Evolutionary conservation across 1,284 basidiomycete genomes (phyloP), one percentile per base, ranked within the genome.

Genomic region (Rhodotorula mucilaginosa): DNA sequence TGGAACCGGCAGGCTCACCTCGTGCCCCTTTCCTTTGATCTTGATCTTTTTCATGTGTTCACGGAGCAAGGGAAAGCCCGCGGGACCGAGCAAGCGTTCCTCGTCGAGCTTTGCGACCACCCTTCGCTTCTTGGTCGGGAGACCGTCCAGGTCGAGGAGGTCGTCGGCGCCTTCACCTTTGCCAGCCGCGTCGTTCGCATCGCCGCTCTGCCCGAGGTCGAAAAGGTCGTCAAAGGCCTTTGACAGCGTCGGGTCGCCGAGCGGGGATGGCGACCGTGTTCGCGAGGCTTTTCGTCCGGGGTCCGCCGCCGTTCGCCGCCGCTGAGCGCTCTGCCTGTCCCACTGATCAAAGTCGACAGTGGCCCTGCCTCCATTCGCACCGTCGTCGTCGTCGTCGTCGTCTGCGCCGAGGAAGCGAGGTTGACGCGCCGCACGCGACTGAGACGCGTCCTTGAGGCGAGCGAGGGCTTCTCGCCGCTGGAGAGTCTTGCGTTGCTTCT

Each of bases 1-100:
- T 44, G 39, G 39, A 34, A 44, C 39, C 48, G 15, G 15, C 21
- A 10, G 44, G 81, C 84, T 61, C 77, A 92, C 93, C 85, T 97
- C 94, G 76, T 92, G 87, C 0, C 93, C 93, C 80, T 96, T 96
- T 5, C 93, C 93, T 74, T 87, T 89, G 29, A 88, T 84, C 76
- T 86, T 89, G 81, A 93, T 91, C 65, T 86, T 82, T 81, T 90
- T 90, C 23, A 89, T 86, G 66, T 88, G 85, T 67, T 88, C 84
- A 58, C 92, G 85, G 44, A 97, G 84, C 58, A 87, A 85, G 1
- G 90, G 90, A 74, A 97, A 88, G 0, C 94, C 94, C 60, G 85
- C 84, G 2, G 85, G 82, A 5, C 88, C 87, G 12, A 93, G 81
- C 67, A 97, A 80, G 44, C 84, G 61, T 23, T 68, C 61, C 54